Evolutionary conservation across 148 eudicot genomes (phyloP), one percentile per base, ranked within the genome.

Genomic region (Vaccinium darrowii): DNA sequence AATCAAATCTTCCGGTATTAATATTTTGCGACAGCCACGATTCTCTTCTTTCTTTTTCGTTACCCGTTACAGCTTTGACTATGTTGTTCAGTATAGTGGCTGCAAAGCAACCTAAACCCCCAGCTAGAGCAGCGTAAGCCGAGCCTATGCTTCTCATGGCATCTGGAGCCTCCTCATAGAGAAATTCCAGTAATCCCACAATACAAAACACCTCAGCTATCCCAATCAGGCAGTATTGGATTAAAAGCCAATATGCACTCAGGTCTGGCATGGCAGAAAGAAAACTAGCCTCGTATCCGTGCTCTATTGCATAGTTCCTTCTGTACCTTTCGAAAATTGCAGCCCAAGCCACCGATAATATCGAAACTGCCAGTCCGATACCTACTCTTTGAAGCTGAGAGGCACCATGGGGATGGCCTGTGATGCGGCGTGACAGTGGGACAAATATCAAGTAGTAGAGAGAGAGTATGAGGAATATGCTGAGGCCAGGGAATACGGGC

Each of bases 131-230:
- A 60, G 98, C 97, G 71, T 95, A 95, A 81, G 98, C 97, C 11
- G 98, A 95, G 36, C 97, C 98, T 16, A 95, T 93, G 86, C 98
- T 95, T 86, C 94, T 93, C 97, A 95, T 95, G 53, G 98, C 98
- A 86, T 95, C 97, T 0, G 98, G 98, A 16, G 98, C 94, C 88
- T 95, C 98, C 86, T 95, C 95, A 16, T 95, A 95, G 67, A 95
- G 89, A 81, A 95, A 95, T 82, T 95, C 98, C 5, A 95, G 90
- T 73, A 95, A 87, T 30, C 98, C 98, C 82, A 95, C 98, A 3
- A 95, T 95, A 86, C 95, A 92, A 51, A 95, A 95, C 11, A 95
- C 95, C 71, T 95, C 98, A n/a, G 98, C 97, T n/a, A 94, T 90
- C 73, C 98, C 98, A 25, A 95, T 93, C 58, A 94, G 88, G 86